These are phyloP conservation scores for Scytalidium lignicola DNA, from an alignment of 2,329 filamentous ascomycete genomes.

Conservation along the genomic window DNA sequence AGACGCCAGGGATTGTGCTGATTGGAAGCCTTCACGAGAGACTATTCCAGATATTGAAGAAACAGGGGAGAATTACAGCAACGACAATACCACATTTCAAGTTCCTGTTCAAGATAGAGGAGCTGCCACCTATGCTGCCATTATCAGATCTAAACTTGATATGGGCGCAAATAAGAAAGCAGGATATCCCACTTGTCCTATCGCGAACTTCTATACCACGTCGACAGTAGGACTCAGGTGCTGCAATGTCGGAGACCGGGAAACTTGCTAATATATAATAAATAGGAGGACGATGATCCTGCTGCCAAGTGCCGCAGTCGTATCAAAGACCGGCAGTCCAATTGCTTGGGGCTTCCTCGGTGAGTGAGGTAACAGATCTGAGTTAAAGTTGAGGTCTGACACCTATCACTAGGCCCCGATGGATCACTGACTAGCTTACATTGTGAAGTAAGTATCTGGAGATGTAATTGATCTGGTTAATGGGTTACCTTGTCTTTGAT, in stretches of 20 bases:
- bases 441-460: conserved; percentile 42
- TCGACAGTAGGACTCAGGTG: conserved; percentile 32
- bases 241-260: background rate
- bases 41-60: conserved; percentile 26
- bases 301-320: conserved; percentile 44
- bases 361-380: no score
- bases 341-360: conserved; percentile 59
- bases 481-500: no score
- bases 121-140: conserved; percentile 33
- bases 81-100: conserved; percentile 38
- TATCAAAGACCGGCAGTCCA: conserved; percentile 39
- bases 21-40: conserved; percentile 38
- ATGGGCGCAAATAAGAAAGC: conserved; percentile 48
- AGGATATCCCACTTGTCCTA: conserved; percentile 52
- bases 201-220: conserved; percentile 52
- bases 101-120: conserved; percentile 49
- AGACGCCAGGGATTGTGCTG: conserved; percentile 32
- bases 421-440: conserved; percentile 57
- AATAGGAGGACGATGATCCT: conserved; percentile 36
- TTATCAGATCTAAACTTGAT: conserved; percentile 41
- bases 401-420: conserved; percentile 44
- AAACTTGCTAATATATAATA: background rate
- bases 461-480: no score
- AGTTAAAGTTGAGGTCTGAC: background rate
- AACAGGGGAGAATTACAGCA: conserved; percentile 21